Base-by-base conservation (phyloP, 345 rosid genomes). In the Cochlearia excelsa region DNA sequence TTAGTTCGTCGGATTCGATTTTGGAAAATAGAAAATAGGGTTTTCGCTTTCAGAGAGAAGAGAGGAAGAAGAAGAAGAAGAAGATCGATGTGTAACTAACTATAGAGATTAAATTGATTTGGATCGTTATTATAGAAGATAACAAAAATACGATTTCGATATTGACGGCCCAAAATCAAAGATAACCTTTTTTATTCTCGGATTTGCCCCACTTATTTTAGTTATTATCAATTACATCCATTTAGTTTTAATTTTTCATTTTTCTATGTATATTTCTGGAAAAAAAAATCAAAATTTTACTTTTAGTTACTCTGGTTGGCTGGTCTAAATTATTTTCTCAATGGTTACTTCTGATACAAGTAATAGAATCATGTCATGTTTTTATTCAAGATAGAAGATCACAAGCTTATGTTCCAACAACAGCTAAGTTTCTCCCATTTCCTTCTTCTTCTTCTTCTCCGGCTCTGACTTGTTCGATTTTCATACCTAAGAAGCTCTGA, bases 341-440 rank as follows among this genome's bases (percentile, higher is more conserved):
- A n/a, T n/a, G n/a, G n/a, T n/a, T n/a, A n/a, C n/a, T n/a, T n/a
- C n/a, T n/a, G n/a, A n/a, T n/a, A n/a, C n/a, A n/a, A n/a, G n/a
- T n/a, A n/a, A n/a, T 30, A 60, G 42, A 45, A 57, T 40, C 58
- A 9, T 33, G 64, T 81, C 64, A 71, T 74, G 59, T n/a, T 80
- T 72, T 33, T 43, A 40, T 46, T 72, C 71, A 40, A 74, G 71
- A 50, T 69, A 74, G 55, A 73, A 72, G 6, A 70, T 31, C 43
- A 79, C 79, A 79, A 77, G 83, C 74, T 67, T 79, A 69, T 68
- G 79, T 74, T 6, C 77, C 84, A 31, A 77, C 81, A 74, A 79
- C 69, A 57, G 74, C 65, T 52, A 1, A 67, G 46, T 37, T 45
- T 61, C 34, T 70, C 67, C 79, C 87, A 71, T 57, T 56, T 81